Evolutionary conservation across 1,284 basidiomycete genomes (phyloP), one percentile per base, ranked within the genome.

Genomic region (Moesziomyces parantarcticus): DNA sequence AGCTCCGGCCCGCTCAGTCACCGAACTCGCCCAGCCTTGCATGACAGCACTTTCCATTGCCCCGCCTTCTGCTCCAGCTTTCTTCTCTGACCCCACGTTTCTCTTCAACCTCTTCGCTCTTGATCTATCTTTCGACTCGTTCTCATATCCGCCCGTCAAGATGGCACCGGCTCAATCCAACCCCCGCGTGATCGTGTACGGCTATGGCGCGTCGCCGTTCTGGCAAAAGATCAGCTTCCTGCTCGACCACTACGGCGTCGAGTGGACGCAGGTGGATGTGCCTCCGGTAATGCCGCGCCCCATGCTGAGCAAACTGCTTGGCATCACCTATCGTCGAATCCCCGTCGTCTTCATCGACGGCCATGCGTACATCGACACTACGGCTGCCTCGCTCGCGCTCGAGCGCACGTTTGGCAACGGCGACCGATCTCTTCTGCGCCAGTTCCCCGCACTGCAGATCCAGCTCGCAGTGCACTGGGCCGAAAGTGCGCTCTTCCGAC

Each of bases 301-400:
- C 8, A 50, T 48, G 46, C 59, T 73, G 26, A 53, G 48, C 50
- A 40, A 66, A 50, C 54, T 58, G 34, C 42, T 75, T 2, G 72
- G 72, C 20, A 63, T 75, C 50, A 75, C 66, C 21, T 75, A 75
- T 39, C 72, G 68, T 6, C 63, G 66, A 7, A 71, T 75, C 11
- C 72, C 72, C 6, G 62, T 75, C 0, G 59, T 75, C 1, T 64
- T 67, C 22, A 43, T 75, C 43, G 72, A 75, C 22, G 65, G 66
- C 14, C 67, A 64, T 14, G 66, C 54, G 41, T 70, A 58, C 39
- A 58, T 75, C 49, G 72, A 75, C 43, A 75, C 67, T 1, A 70
- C 55, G 3, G 63, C 66, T 9, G 63, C 63, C 7, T 57, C 58
- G 5, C 51, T 55, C 18, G 72, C 59, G 13, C 50, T 75, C 3